Base-by-base conservation (phyloP, 163 green algal species). In the Scenedesmus sp. region DNA sequence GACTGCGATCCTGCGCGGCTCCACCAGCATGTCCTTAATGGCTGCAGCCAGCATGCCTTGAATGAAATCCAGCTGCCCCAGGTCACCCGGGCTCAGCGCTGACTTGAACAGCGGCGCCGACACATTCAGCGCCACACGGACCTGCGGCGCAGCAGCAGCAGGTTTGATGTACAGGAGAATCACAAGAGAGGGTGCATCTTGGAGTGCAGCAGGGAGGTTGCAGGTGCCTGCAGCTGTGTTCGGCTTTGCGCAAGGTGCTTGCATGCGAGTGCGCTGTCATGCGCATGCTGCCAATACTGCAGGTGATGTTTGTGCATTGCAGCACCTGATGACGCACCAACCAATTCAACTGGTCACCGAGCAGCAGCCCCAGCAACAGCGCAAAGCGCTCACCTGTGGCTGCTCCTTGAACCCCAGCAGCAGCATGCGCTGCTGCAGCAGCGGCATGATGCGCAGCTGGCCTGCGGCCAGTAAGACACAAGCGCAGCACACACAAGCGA, bases 11-110 rank as follows among this genome's bases (percentile, higher is more conserved):
- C 94, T 56, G 9, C 91, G 82, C 15, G 94, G 94, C 92, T 96
- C 94, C 81, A 96, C 94, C 67, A 96, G 82, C 56, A 67, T 87
- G 34, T 95, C 93, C 70, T 91, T 76, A 54, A 94, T 90, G 18
- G 82, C 84, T 0, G 57, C 59, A 6, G 57, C 67, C 2, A 94
- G 57, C 55, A 89, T 46, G 62, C 89, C 89, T n/a, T 90, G 76
- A 7, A 95, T 90, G 86, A 95, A 95, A 9, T 89, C 81, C 52
- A 95, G 89, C 87, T 94, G 88, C 0, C 89, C 87, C 84, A 95
- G 88, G 82, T 93, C 91, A 6, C 82, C 91, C 10, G 90, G 66
- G 81, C 89, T 90, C 12, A 93, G 89, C 15, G 89, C 16, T 26
- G 62, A 82, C 64, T 92, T 89, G 56, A 89, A 84, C 54, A 86